Base-by-base conservation (phyloP, 768 basidiomycete genomes). In the Mrakia frigida region DNA sequence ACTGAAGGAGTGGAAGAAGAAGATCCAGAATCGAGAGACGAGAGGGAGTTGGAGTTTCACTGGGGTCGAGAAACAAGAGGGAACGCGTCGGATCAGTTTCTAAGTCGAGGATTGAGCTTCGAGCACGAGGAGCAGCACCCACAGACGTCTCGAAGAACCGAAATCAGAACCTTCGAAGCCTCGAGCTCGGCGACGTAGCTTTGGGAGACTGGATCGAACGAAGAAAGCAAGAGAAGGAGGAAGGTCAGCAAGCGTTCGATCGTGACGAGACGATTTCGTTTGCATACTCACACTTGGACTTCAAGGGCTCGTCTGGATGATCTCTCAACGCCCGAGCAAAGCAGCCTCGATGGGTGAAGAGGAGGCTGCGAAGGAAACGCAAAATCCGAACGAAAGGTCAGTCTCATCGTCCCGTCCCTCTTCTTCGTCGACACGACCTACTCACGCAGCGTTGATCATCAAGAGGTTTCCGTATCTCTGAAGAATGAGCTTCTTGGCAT, bases 261-360 rank as follows among this genome's bases (percentile, higher is more conserved):
- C 43, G n/a, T 13, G 25, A 33, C 23, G 28, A n/a, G 28, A 28
- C 3, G 46, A 4, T 6, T n/a, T 7, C 39, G 35, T 28, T 6
- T 14, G 11, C 56, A 13, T 11, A 53, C 70, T 43, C 39, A 37
- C 31, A 73, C 25, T 68, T 72, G 13, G 56, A 43, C 67, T 71
- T 67, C n/a, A 77, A 37, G 0, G 76, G 76, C 50, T 77, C 76
- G 37, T 73, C 71, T 0, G 76, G 76, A 35, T 73, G 67, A 10
- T 77, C 76, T 41, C 76, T 72, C 14, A 77, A 46, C 16, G 76
- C 76, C 25, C 71, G 60, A 23, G 71, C 76, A 46, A 77, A 77
- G 50, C 70, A 73, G 21, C 71, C 61, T 28, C 76, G 76, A n/a
- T 77, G 76, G 11, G 72, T 50, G 71, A 77, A 72, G 33, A 77